A percentile compares a stretch with the other conserved stretches of the same genome.
Conservation (phyloP, 2,329 filamentous ascomycete genomes). For the Paecilomyces formosus region DNA sequence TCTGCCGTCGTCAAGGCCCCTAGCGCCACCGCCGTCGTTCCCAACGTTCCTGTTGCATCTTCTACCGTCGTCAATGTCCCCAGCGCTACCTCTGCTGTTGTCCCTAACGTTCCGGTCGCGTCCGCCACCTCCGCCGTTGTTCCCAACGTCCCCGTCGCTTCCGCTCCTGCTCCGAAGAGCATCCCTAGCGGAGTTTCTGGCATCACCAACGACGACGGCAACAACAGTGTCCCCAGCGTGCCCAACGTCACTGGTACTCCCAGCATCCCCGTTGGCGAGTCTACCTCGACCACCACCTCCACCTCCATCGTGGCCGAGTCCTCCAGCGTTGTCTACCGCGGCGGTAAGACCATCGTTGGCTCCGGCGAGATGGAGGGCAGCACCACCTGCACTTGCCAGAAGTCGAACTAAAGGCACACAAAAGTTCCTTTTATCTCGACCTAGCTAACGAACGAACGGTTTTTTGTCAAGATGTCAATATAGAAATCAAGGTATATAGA, state of each 20-base stretch:
- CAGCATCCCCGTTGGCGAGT: slow-evolving; percentile 8
- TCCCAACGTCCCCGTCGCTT: background rate
- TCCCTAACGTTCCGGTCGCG: slow-evolving; percentile 1
- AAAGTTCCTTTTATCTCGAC: background rate
- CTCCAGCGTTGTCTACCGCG: background rate
- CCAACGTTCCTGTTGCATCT: background rate
- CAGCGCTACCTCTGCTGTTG: slow-evolving; percentile 3
- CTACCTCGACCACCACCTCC: slow-evolving; percentile 17
- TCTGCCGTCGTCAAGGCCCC: too few relatives aligned
- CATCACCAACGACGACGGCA: background rate
- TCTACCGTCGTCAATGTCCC: slow-evolving; percentile 7
- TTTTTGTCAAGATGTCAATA: background rate
- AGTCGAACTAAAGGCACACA: background rate
- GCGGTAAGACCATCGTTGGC: background rate
- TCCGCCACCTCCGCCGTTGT: background rate
- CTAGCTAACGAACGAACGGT: background rate
- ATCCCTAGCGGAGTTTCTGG: background rate
- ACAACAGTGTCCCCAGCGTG: background rate
- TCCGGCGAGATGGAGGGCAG: background rate
- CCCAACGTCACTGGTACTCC: background rate
- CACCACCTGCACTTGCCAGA: background rate
- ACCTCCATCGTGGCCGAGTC: background rate
- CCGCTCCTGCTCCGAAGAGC: background rate
- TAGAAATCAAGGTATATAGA: background rate
- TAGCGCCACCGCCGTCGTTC: too few relatives aligned